Conservation (phyloP, 2,329 filamentous ascomycete species). For the Botrytis hyacinthi region DNA sequence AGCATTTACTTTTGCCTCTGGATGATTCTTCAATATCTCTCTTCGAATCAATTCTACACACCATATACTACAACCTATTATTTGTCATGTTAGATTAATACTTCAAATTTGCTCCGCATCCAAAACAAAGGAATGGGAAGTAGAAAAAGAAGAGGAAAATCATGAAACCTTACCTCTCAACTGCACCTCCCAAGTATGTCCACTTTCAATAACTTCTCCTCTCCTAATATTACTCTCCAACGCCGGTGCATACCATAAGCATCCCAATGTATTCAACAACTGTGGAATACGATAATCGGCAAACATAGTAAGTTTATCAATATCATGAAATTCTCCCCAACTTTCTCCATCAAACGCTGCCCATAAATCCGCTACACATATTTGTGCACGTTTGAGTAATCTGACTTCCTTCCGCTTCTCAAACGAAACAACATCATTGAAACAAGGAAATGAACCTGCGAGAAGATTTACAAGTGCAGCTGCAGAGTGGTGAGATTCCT, state of each 20-base stretch:
- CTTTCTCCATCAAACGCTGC: conserved; percentile 83
- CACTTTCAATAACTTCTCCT: conserved; percentile 64
- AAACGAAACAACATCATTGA: conserved; percentile 77
- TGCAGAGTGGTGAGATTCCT: conserved; percentile 73
- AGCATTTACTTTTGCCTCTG: conserved; percentile 73
- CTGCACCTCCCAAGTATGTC: conserved; percentile 79
- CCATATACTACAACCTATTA: conserved; percentile 84
- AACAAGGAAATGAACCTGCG: conserved; percentile 77
- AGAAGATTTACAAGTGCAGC: conserved; percentile 83
- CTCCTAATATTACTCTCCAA: conserved; percentile 68
- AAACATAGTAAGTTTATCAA: conserved; percentile 97
- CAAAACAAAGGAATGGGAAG: neutral
- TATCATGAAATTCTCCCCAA: conserved; percentile 82
- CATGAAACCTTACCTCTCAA: conserved; percentile 63
- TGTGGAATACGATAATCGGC: conserved; percentile 97
- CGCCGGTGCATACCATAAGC: conserved; percentile 78
- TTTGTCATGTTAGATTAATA: neutral
- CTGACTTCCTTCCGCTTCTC: conserved; percentile 71
- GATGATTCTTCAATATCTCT: conserved; percentile 73
- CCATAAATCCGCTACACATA: conserved; percentile 94
- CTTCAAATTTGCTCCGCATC: neutral
- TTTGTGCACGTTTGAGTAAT: conserved; percentile 91
- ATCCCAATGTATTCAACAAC: conserved; percentile 80
- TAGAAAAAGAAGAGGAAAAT: neutral
- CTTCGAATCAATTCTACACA: conserved; percentile 84